These are phyloP conservation scores for Aspergillus niger DNA, from an alignment of 2,329 filamentous ascomycete genomes.

Conservation along the genomic window DNA sequence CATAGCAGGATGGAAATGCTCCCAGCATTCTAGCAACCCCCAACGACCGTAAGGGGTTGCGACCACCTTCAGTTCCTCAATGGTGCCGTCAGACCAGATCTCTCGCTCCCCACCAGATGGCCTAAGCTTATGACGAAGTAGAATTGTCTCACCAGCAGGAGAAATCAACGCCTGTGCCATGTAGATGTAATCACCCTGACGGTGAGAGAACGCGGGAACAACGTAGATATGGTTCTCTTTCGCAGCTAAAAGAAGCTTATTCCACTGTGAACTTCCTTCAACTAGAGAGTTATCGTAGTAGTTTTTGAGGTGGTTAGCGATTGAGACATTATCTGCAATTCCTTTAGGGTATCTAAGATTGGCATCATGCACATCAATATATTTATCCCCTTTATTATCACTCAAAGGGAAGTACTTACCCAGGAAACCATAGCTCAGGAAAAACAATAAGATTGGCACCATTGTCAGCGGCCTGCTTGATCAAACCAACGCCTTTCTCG, in stretches of 20 bases:
- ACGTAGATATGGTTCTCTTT: constrained; percentile 1
- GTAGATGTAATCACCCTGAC: constrained; percentile 1
- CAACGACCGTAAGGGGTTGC: not conserved
- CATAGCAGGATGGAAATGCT: not conserved
- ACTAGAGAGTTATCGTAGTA: not conserved
- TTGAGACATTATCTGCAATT: not conserved
- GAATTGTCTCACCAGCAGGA: constrained; percentile 1
- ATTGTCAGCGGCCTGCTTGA: not conserved
- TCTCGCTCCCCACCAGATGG: constrained; percentile 3
- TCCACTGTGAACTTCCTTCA: not conserved
- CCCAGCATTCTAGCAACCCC: not conserved
- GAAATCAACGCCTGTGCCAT: constrained; percentile 9
- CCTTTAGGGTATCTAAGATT: too few relatives aligned
- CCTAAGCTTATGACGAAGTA: constrained; percentile 4
- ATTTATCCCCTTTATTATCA: not conserved
- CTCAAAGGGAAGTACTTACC: not conserved
- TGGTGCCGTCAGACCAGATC: constrained; percentile 5
- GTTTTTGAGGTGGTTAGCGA: not conserved
- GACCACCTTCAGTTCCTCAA: constrained; percentile 2
- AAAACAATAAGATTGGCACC: not conserved
- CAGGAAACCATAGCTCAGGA: not conserved
- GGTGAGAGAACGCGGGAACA: constrained; percentile 6
- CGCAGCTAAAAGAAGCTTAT: not conserved
- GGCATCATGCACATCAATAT: not conserved
- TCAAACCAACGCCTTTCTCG: not conserved